Conservation (phyloP, 2,329 filamentous ascomycete genomes). For the Botrytis deweyae region DNA sequence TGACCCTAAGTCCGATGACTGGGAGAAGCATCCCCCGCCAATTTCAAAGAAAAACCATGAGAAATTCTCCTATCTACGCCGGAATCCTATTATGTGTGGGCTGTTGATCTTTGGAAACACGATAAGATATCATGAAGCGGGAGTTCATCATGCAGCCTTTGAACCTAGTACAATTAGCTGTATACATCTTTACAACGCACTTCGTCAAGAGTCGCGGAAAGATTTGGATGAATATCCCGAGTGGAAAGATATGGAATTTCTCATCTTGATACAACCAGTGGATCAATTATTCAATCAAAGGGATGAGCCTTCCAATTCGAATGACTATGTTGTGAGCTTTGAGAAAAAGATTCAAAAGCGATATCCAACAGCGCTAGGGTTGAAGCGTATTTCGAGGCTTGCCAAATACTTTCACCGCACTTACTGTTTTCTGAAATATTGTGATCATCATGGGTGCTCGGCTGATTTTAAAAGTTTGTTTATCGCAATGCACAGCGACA, state of each 20-base stretch:
- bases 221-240: conserved; percentile 5
- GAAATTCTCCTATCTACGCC: conserved; percentile 20
- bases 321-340: neutral
- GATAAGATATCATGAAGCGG: conserved; percentile 20
- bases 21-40: neutral
- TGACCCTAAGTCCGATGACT: neutral
- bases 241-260: conserved; percentile 29
- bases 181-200: conserved; percentile 27
- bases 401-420: conserved; percentile 1
- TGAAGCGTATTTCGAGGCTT: neutral
- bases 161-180: conserved; percentile 8
- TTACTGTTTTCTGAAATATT: rapidly evolving
- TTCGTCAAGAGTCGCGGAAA: conserved; percentile 22
- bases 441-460: neutral
- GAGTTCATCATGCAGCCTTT: neutral
- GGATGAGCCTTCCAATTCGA: neutral
- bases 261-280: conserved; percentile 25
- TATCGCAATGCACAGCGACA: neutral
- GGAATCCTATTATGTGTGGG: conserved; percentile 27
- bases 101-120: conserved; percentile 26
- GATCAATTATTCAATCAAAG: neutral
- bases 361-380: neutral
- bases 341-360: neutral
- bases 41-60: neutral
- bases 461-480: neutral